Conservation (phyloP, 2,329 filamentous ascomycete genomes). For the Cryphonectria nitschkei region DNA sequence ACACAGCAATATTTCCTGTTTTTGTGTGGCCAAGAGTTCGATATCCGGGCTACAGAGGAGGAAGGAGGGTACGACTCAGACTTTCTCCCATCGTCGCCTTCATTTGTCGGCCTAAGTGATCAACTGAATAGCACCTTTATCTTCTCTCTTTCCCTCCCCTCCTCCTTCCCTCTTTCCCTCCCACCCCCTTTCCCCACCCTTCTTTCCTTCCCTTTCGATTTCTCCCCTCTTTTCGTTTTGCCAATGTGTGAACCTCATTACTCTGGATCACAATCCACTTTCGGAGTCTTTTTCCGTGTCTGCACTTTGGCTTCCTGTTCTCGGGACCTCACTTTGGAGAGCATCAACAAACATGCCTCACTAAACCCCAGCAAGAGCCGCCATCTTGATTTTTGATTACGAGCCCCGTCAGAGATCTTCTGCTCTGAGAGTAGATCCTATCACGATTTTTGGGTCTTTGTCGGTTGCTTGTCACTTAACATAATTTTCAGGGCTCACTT, state of each 20-base stretch:
- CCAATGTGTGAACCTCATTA: neutral
- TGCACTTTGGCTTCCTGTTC: neutral
- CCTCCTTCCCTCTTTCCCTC: neutral
- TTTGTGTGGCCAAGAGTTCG: neutral
- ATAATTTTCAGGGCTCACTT: conserved; percentile 21
- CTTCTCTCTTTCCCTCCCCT: neutral
- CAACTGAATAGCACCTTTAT: neutral
- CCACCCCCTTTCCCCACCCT: neutral
- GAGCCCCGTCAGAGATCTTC: conserved; percentile 4
- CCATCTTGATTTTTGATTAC: conserved; percentile 27
- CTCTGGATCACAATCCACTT: neutral
- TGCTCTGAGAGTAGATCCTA: conserved; percentile 22
- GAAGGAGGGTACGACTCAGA: neutral
- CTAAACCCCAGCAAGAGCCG: conserved; percentile 8
- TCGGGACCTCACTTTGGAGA: conserved; percentile 5
- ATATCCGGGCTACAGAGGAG: neutral
- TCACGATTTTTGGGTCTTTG: conserved; percentile 21
- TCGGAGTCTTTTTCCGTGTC: neutral
- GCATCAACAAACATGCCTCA: conserved; percentile 20
- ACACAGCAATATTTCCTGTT: neutral
- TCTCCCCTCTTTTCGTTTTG: neutral
- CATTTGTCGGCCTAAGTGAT: neutral
- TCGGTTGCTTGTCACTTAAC: conserved; percentile 17
- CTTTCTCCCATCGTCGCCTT: neutral
- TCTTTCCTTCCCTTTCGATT: neutral